A percentile compares a stretch with the other conserved stretches of the same genome.
Evolutionary conservation across 352 stramenopile species (phyloP).

Genomic region (Peronospora belbahrii): DNA sequence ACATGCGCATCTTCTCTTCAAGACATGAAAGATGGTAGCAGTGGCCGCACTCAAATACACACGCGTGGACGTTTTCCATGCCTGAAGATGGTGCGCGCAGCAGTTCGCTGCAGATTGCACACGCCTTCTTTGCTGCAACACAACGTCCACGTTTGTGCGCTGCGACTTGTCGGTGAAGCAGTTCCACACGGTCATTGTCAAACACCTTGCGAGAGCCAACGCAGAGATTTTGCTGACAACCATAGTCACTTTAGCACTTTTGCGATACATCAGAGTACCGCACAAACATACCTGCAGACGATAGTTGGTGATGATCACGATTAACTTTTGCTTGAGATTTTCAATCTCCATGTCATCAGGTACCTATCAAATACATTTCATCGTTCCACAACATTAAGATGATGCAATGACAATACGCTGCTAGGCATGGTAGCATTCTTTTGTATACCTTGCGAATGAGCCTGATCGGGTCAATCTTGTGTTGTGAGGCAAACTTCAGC

Average conservation of each 20-base stretch:
- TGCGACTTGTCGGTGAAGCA: conserved; percentile 56
- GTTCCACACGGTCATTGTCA: conserved; percentile 62
- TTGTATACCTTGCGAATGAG: conserved; percentile 78
- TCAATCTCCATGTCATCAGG: conserved; percentile 78
- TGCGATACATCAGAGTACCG: neutral
- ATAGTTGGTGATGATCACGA: conserved; percentile 77
- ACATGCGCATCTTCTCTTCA: conserved; percentile 84
- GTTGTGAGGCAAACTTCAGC: conserved; percentile 57
- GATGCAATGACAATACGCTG: neutral
- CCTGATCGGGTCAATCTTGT: conserved; percentile 84
- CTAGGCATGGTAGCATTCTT: neutral
- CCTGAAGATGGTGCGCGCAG: conserved; percentile 39
- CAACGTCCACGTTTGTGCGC: conserved; percentile 54
- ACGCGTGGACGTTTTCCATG: conserved; percentile 53
- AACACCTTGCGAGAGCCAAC: conserved; percentile 71
- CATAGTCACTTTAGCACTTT: neutral
- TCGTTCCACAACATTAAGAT: neutral
- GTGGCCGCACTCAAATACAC: conserved; percentile 79
- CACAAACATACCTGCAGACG: conserved; percentile 51
- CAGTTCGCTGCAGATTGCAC: conserved; percentile 55
- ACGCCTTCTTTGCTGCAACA: conserved; percentile 49
- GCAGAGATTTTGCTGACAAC: conserved; percentile 63
- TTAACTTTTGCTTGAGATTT: conserved; percentile 71
- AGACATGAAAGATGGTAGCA: conserved; percentile 75
- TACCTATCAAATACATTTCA: conserved; percentile 36